Evolutionary conservation across 768 basidiomycete species (phyloP).

Genomic region (Termitomyces sp.): DNA sequence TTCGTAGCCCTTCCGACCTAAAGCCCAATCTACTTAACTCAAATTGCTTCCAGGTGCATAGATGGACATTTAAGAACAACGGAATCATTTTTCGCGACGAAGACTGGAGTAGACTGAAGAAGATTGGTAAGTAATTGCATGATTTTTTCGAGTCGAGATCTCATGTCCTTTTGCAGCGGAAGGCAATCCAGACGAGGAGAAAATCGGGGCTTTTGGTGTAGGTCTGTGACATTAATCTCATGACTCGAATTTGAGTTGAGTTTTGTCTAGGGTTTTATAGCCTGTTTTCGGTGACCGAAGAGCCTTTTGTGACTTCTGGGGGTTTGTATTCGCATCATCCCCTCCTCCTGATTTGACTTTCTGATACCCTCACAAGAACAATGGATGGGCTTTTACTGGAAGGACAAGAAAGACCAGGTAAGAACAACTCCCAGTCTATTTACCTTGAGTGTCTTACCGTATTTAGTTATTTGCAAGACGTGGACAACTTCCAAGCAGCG

Average conservation of each 20-base stretch:
- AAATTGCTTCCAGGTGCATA: constrained; percentile 50
- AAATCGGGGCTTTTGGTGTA: constrained; percentile 95
- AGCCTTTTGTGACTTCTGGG: constrained; percentile 81
- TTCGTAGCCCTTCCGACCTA: constrained; percentile 27
- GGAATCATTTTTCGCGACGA: constrained; percentile 79
- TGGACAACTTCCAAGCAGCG: constrained; percentile 53
- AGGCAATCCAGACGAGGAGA: constrained; percentile 92
- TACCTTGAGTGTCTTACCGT: constrained; percentile 9
- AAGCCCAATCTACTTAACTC: not conserved
- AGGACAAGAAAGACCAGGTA: constrained; percentile 87
- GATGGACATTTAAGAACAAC: constrained; percentile 89
- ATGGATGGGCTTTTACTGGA: constrained; percentile 98
- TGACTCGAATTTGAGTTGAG: not conserved
- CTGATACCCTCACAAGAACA: constrained; percentile 48
- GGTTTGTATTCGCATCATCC: constrained; percentile 37
- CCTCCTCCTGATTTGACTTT: constrained; percentile 16
- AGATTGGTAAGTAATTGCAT: constrained; percentile 59
- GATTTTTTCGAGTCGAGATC: not conserved
- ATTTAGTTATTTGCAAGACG: constrained; percentile 77
- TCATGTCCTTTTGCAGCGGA: constrained; percentile 51
- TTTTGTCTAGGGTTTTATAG: constrained; percentile 63
- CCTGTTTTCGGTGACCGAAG: constrained; percentile 80
- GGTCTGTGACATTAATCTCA: constrained; percentile 37
- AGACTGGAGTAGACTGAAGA: constrained; percentile 88
- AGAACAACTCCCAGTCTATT: constrained; percentile 1